A percentile compares a stretch with the other conserved stretches of the same genome.
Evolutionary conservation across 768 basidiomycete species (phyloP).

Genomic region (Trametes cinnabarina): DNA sequence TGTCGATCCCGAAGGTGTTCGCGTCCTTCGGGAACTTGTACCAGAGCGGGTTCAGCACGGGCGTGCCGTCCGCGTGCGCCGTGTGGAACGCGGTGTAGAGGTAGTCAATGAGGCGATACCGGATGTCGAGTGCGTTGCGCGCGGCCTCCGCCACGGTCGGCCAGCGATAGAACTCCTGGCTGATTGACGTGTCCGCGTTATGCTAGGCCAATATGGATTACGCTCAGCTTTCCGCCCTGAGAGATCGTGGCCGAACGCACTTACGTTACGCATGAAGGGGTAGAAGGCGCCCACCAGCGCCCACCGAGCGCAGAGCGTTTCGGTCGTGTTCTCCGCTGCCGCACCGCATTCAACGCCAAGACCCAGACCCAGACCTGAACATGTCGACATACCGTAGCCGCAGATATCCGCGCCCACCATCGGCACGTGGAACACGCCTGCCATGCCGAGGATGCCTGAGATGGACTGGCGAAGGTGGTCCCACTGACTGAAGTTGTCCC

Average conservation of each 20-base stretch:
- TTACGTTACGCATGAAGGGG: constrained; percentile 76
- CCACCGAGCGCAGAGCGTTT: constrained; percentile 72
- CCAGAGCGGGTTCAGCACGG: constrained; percentile 62
- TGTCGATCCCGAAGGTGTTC: constrained; percentile 57
- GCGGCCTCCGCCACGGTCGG: constrained; percentile 55
- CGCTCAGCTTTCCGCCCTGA: neutral
- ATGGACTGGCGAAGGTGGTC: constrained; percentile 58
- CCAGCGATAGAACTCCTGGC: constrained; percentile 73
- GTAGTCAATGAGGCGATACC: constrained; percentile 70
- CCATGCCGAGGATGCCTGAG: constrained; percentile 65
- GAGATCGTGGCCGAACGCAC: constrained; percentile 20
- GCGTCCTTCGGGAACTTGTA: constrained; percentile 65
- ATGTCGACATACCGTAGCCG: constrained; percentile 50
- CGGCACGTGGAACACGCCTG: constrained; percentile 62
- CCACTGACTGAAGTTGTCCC: constrained; percentile 63
- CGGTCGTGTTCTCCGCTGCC: constrained; percentile 58
- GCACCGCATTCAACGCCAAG: neutral
- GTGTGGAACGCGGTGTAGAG: constrained; percentile 69
- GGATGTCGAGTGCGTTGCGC: constrained; percentile 55
- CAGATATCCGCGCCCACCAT: constrained; percentile 80
- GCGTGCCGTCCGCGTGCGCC: constrained; percentile 56
- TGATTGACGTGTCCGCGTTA: constrained; percentile 48
- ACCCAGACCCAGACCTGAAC: neutral
- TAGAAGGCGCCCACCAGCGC: constrained; percentile 75
- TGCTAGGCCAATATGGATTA: constrained; percentile 38